Base-by-base conservation (phyloP, 2,329 filamentous ascomycete genomes). In the Cyphellophora europaea region DNA sequence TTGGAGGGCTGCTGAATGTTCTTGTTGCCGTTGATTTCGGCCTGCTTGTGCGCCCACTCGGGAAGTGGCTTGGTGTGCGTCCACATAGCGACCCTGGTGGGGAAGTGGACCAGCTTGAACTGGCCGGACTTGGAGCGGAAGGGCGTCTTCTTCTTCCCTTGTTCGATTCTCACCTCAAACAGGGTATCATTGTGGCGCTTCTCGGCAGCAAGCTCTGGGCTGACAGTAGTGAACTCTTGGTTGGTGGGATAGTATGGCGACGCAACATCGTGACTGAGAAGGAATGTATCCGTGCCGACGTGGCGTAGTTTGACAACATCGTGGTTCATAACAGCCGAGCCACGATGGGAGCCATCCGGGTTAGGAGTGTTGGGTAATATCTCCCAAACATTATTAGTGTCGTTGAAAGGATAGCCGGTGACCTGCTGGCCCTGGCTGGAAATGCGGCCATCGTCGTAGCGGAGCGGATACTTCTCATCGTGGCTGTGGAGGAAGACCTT, bases 11-110 rank as follows among this genome's bases (percentile, higher is more conserved):
- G 83, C 17, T 78, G 70, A 35, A 93, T 67, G 56, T 94, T 93
- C 74, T 98, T 98, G 71, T 98, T 98, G 41, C 91, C 91, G 60
- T 98, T 98, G 68, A 98, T 95, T 59, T 98, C 91, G 53, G 93
- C 89, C 61, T 98, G 91, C 60, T 93, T 91, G 67, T 83, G 89
- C 16, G 74, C 91, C 91, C 91, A 98, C 3, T 98, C 91, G 4
- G 91, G 91, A n/a, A 98, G 75, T 32, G 91, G 85, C 40, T 79
- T 91, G 21, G 82, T 82, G 60, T 96, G 89, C 17, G 91, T 98
- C 91, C 91, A 98, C 89, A 98, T 93, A 47, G 91, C 89, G 33
- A 98, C 91, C 59, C 93, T 93, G 59, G 86, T 93, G 5, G 89
- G 87, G 53, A 83, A 77, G 61, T 98, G 91, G 50, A 98, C 76